These are phyloP conservation scores for Terfezia claveryi DNA, from an alignment of 495 filamentous ascomycete species.

Conservation along the genomic window DNA sequence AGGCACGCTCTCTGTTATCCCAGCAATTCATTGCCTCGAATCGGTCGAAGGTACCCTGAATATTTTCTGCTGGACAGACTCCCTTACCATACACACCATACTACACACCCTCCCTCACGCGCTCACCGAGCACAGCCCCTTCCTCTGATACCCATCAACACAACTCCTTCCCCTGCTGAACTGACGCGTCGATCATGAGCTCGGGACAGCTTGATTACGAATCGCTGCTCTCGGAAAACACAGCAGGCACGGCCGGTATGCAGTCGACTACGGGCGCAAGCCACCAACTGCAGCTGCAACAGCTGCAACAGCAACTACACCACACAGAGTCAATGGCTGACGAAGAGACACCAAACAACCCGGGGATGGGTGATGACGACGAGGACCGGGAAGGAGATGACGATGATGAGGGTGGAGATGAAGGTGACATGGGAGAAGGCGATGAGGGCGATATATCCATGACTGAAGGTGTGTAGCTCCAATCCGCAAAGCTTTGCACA, in stretches of 20 bases:
- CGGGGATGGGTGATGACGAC: conserved; percentile 17
- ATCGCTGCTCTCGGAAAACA: conserved; percentile 14
- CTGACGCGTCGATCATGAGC: conserved; percentile 7
- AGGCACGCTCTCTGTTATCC: too few species aligned
- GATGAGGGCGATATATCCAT: background rate
- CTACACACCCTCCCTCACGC: too few species aligned
- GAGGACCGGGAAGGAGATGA: conserved; percentile 1
- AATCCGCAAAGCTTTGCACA: too few species aligned
- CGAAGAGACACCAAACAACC: background rate
- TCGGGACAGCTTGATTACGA: conserved; percentile 14
- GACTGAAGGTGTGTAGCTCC: background rate
- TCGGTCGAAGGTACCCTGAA: too few species aligned
- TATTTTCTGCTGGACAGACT: too few species aligned
- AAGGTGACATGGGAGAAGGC: conserved; percentile 3
- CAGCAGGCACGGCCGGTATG: conserved; percentile 9
- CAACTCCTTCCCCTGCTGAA: too few species aligned
- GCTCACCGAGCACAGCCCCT: too few species aligned
- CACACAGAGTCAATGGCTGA: background rate
- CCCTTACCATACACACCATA: too few species aligned
- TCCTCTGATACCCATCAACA: too few species aligned
- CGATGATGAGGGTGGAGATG: conserved; percentile 7
- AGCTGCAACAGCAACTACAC: conserved; percentile 8
- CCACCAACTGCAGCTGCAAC: conserved; percentile 9
- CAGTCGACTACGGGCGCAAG: conserved; percentile 7
- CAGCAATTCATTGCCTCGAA: too few species aligned